phyloP scores from a whole-genome alignment of 495 filamentous ascomycete species.

The Podospora anserina region DNA sequence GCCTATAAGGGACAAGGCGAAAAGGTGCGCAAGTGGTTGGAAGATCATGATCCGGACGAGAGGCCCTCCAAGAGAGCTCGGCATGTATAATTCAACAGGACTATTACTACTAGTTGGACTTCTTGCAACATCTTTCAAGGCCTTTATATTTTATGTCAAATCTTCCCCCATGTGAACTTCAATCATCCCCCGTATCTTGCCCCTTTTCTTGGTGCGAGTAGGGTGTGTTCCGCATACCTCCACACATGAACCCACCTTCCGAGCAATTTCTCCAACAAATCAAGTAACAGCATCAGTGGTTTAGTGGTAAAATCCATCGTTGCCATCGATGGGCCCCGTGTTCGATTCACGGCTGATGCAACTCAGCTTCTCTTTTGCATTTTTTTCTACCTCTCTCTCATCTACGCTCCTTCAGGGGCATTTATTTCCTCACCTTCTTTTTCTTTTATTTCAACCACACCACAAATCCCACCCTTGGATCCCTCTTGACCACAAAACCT shows the following conservation, averaged over 20 bases:
- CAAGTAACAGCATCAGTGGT: conserved; percentile 34
- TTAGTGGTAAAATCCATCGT: conserved; percentile 54
- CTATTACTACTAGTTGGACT: too few species aligned
- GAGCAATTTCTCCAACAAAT: not conserved
- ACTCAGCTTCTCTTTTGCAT: not conserved
- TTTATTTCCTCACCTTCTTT: not conserved
- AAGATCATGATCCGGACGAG: too few species aligned
- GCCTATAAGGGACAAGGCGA: too few species aligned
- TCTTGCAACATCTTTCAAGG: too few species aligned
- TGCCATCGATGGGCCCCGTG: conserved; percentile 54
- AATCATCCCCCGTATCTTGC: too few species aligned
- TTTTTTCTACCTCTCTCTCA: not conserved
- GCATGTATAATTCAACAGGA: too few species aligned
- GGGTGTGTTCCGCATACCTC: not conserved
- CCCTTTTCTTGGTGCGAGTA: too few species aligned
- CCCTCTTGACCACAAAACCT: not conserved
- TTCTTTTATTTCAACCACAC: not conserved
- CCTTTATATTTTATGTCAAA: too few species aligned
- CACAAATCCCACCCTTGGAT: not conserved
- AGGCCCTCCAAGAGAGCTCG: too few species aligned
- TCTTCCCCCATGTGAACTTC: too few species aligned
- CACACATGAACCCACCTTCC: not conserved
- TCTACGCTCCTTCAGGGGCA: not conserved
- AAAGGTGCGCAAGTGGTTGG: too few species aligned
- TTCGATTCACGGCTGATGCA: conserved; percentile 50